A percentile compares a stretch with the other conserved stretches of the same genome.
Conservation (phyloP, 495 filamentous ascomycete genomes). For the Lasiosphaeris hirsuta region DNA sequence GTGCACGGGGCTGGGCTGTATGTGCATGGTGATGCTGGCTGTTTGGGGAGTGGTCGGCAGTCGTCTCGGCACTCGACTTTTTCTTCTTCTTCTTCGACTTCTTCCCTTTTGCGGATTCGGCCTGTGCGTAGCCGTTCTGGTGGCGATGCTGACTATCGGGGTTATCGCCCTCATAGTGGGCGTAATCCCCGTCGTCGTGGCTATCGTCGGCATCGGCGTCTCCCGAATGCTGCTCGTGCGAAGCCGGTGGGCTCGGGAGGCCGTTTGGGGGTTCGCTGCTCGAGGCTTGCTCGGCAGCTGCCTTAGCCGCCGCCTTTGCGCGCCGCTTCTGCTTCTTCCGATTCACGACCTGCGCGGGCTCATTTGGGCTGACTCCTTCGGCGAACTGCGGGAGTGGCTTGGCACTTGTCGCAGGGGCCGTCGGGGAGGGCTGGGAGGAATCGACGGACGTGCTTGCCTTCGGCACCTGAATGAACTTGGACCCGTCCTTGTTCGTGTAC, state of each 20-base stretch:
- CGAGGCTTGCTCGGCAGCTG: slow-evolving; percentile 44
- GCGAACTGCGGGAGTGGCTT: slow-evolving; percentile 23
- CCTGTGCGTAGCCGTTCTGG: slow-evolving; percentile 15
- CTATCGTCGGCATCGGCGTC: slow-evolving; percentile 29
- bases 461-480: slow-evolving; percentile 65
- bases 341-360: slow-evolving; percentile 58
- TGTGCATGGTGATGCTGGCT: slow-evolving; percentile 18
- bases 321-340: slow-evolving; percentile 90
- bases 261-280: slow-evolving; percentile 36
- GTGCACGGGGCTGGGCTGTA: slow-evolving; percentile 15
- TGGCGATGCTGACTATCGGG: neutral
- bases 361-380: slow-evolving; percentile 23
- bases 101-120: slow-evolving; percentile 39
- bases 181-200: slow-evolving; percentile 26
- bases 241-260: slow-evolving; percentile 35
- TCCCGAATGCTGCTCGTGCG: slow-evolving; percentile 26
- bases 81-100: slow-evolving; percentile 60
- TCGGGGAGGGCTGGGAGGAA: slow-evolving; percentile 49
- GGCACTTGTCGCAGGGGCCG: slow-evolving; percentile 30
- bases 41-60: slow-evolving; percentile 11
- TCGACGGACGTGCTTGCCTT: slow-evolving; percentile 51
- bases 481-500: slow-evolving; percentile 64
- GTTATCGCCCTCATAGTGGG: neutral
- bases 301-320: slow-evolving; percentile 71
- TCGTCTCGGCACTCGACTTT: slow-evolving; percentile 14